Evolutionary conservation across 495 filamentous ascomycete species (phyloP).

Genomic region (Aspergillus bertholletiae): DNA sequence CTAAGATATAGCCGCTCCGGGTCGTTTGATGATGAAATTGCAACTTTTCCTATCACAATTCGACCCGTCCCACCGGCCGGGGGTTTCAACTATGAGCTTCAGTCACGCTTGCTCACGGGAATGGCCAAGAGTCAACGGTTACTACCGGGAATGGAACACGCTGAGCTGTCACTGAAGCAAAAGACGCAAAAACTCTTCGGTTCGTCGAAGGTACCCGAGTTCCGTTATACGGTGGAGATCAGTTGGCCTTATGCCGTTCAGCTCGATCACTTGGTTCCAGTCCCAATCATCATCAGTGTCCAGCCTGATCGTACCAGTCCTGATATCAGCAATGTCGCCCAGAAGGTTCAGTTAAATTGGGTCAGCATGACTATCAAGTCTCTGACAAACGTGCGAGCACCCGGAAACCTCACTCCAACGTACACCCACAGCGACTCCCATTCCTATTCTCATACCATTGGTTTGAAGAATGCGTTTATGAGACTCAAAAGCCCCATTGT

Average conservation of each 20-base stretch:
- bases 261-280: slow-evolving; percentile 10
- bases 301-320: slow-evolving; percentile 7
- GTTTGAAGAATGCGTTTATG: slow-evolving; percentile 5
- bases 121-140: slow-evolving; percentile 13
- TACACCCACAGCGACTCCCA: not conserved
- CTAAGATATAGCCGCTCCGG: slow-evolving; percentile 9
- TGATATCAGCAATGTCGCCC: slow-evolving; percentile 8
- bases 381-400: slow-evolving; percentile 3
- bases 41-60: slow-evolving; percentile 10
- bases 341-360: slow-evolving; percentile 12
- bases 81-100: not conserved
- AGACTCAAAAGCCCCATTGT: slow-evolving; percentile 7
- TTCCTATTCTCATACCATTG: not conserved
- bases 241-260: slow-evolving; percentile 8
- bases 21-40: not conserved
- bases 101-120: too few relatives aligned
- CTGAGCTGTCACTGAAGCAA: slow-evolving; percentile 17
- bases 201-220: slow-evolving; percentile 17
- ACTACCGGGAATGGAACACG: slow-evolving; percentile 16
- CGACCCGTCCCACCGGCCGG: not conserved
- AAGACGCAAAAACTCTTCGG: slow-evolving; percentile 16
- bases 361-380: slow-evolving; percentile 8
- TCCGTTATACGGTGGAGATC: slow-evolving; percentile 8
- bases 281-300: slow-evolving; percentile 12
- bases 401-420: not conserved